These are phyloP conservation scores for Chlamydomonas sp. DNA, from an alignment of 139 green algal genomes.

Conservation along the genomic window DNA sequence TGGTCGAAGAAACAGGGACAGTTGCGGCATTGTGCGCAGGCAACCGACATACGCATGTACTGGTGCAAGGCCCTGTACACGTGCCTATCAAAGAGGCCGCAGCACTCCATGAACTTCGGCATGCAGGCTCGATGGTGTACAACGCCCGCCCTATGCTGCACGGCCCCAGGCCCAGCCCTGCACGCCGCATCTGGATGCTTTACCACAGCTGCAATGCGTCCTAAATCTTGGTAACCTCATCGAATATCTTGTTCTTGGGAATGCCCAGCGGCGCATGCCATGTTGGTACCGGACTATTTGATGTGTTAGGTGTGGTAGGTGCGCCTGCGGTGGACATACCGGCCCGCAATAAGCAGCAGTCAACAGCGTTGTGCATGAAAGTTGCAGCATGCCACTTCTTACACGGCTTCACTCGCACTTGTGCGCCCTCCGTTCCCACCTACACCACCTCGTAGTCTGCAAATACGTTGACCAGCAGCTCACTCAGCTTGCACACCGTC, in stretches of 20 bases:
- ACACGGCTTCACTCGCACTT: no score
- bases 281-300: constrained; percentile 91
- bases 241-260: constrained; percentile 96
- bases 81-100: no score
- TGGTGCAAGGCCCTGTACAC: no score
- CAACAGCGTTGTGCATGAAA: no score
- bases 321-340: constrained; percentile 66
- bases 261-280: constrained; percentile 96
- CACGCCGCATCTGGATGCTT: constrained; percentile 70
- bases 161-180: not conserved
- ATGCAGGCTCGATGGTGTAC: no score
- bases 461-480: constrained; percentile 72
- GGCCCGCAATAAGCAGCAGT: no score
- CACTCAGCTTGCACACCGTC: constrained; percentile 50
- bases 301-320: constrained; percentile 97
- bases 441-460: constrained; percentile 94
- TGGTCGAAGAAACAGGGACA: no score
- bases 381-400: no score
- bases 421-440: not conserved
- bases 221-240: constrained; percentile 88
- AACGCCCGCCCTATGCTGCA: no score
- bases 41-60: no score
- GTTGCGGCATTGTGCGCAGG: no score
- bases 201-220: constrained; percentile 91
- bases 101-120: no score